A percentile compares a stretch with the other conserved stretches of the same genome.
Evolutionary conservation across 148 eudicot genomes (phyloP).

Genomic region (Mesembryanthemum crystallinum): DNA sequence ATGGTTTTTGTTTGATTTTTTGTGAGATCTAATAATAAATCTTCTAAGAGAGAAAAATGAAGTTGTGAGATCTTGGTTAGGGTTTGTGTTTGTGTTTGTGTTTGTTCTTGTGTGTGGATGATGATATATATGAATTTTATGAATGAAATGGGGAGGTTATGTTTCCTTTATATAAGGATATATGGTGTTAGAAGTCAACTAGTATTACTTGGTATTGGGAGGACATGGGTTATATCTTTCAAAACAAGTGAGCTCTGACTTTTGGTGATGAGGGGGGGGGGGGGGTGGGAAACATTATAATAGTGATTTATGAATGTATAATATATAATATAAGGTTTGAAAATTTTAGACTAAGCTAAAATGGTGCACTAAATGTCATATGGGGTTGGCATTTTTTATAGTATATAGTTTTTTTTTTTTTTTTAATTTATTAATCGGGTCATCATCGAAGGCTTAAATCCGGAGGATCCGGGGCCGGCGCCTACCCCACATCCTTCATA

Average conservation of each 20-base stretch:
- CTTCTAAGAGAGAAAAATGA: no score
- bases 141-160: background rate
- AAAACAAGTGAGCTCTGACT: constrained; percentile 38
- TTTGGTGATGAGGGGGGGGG: constrained; percentile 19
- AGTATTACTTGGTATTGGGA: constrained; percentile 13
- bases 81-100: background rate
- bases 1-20: constrained; percentile 16
- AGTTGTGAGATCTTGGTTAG: background rate
- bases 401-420: no score
- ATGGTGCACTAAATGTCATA: constrained; percentile 28
- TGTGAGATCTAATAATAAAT: no score
- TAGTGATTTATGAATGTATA: background rate
- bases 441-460: constrained; percentile 18
- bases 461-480: constrained; percentile 38
- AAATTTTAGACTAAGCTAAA: constrained; percentile 26
- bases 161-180: constrained; percentile 28
- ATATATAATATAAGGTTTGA: constrained; percentile 24
- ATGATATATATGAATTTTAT: background rate
- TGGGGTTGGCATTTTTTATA: constrained; percentile 12
- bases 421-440: constrained; percentile 13
- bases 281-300: constrained; percentile 13
- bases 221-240: constrained; percentile 11
- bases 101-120: background rate
- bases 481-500: constrained; percentile 38
- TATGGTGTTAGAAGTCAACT: background rate